A percentile compares a stretch with the other conserved stretches of the same genome.
Evolutionary conservation across 1,284 basidiomycete genomes (phyloP).

Genomic region (Ganoderma boninense): DNA sequence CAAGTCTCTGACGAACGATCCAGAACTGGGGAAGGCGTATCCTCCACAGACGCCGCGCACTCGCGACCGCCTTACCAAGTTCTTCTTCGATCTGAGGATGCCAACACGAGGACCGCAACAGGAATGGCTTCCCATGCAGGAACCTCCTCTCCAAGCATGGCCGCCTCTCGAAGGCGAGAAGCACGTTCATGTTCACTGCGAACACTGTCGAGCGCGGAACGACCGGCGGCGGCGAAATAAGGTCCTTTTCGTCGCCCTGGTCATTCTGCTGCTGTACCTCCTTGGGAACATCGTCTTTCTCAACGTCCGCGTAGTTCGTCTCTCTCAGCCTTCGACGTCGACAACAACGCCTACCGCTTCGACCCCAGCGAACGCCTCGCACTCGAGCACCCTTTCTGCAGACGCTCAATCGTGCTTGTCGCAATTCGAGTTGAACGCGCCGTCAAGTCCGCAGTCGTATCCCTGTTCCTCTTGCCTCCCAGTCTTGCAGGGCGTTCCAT

Average conservation of each 20-base stretch:
- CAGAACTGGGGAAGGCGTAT: conserved; percentile 23
- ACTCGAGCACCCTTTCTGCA: conserved; percentile 43
- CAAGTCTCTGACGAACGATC: conserved; percentile 29
- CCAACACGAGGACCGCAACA: conserved; percentile 34
- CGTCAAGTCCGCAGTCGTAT: conserved; percentile 51
- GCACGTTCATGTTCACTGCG: conserved; percentile 38
- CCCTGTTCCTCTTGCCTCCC: conserved; percentile 59
- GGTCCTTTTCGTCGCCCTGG: conserved; percentile 43
- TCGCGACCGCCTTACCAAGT: conserved; percentile 46
- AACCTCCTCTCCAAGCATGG: conserved; percentile 44
- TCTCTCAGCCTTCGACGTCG: conserved; percentile 26
- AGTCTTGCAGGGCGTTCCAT: conserved; percentile 49
- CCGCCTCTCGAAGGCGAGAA: conserved; percentile 51
- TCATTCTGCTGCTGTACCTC: conserved; percentile 53
- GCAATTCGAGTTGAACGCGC: conserved; percentile 57
- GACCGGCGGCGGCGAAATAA: conserved; percentile 42
- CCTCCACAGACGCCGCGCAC: conserved; percentile 26
- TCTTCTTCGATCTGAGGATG: conserved; percentile 48
- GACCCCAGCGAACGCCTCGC: conserved; percentile 28
- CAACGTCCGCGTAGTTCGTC: conserved; percentile 46
- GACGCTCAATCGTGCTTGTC: conserved; percentile 55
- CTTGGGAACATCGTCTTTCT: conserved; percentile 52
- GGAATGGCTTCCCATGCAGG: conserved; percentile 41
- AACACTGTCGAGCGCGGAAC: conserved; percentile 41
- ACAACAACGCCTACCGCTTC: conserved; percentile 26